These are phyloP conservation scores for Castanea mollissima DNA, from an alignment of 306 rosid species.

Conservation along the genomic window DNA sequence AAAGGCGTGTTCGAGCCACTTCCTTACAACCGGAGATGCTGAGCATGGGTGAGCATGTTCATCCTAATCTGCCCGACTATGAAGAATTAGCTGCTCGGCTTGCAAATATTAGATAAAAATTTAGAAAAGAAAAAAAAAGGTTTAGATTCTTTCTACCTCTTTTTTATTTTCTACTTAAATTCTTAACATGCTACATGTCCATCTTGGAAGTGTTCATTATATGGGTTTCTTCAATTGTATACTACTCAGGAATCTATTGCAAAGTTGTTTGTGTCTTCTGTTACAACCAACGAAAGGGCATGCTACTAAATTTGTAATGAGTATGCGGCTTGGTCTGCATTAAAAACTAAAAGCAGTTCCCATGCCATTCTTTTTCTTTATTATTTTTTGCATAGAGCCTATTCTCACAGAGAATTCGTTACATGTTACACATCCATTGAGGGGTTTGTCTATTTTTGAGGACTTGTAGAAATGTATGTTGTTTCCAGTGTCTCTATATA, in stretches of 20 bases:
- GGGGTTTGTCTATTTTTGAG: not conserved
- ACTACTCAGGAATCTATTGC: not conserved
- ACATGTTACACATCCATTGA: not conserved
- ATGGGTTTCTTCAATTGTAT: not conserved
- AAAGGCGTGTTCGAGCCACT: constrained; percentile 16
- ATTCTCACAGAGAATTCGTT: not conserved
- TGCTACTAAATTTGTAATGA: not conserved
- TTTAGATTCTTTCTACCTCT: not conserved
- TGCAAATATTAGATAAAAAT: constrained; percentile 37
- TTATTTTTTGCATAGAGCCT: not conserved
- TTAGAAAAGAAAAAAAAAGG: no score
- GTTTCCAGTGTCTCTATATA: no score
- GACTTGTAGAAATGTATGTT: no score
- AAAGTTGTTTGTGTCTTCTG: not conserved
- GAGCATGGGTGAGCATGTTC: constrained; percentile 31
- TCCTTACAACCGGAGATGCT: constrained; percentile 40
- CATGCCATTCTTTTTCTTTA: not conserved
- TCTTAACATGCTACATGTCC: not conserved
- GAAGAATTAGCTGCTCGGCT: constrained; percentile 63
- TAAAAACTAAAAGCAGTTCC: not conserved
- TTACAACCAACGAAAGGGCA: not conserved
- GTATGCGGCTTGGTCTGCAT: not conserved
- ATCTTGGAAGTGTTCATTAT: not conserved
- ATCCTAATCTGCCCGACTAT: constrained; percentile 72
- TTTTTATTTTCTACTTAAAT: not conserved